Base-by-base conservation (phyloP, 371 early-diverging fungal species). In the Gilbertella persicaria region DNA sequence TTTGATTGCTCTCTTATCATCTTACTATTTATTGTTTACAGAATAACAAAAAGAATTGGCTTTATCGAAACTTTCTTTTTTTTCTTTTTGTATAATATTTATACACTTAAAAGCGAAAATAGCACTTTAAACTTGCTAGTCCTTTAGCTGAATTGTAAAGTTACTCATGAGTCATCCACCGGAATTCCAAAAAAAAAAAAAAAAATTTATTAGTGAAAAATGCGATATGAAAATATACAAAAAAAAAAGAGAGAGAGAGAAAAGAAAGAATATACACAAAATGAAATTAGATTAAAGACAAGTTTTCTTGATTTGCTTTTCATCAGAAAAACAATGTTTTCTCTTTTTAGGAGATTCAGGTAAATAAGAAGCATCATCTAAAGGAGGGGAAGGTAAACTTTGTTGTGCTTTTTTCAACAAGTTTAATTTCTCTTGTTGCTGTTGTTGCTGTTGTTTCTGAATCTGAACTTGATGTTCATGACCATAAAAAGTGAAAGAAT, bases 301-400 rank as follows among this genome's bases (percentile, higher is more conserved):
- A 16, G 9, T 35, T 9, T 14, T 42, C 44, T 24, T 35, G 8
- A 13, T 12, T 6, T 33, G 12, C 13, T 2, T 33, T 33, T 8
- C 25, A 33, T 33, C 17, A 24, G 33, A 26, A 35, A 33, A 39
- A 40, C 43, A 50, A 4, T 39, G 25, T 25, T 45, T 61, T 55
- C 50, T 50, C 36, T 50, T 55, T 21, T 45, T 48, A 39, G 44
- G 44, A 29, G 49, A 49, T 8, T 14, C 36, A 25, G 53, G 49
- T 39, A 52, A 33, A 20, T 20, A 53, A 33, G 43, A 20, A 37
- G 58, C 63, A 38, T 53, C 53, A 19, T 57, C 63, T 16, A 57
- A 29, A 5, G 63, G 63, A 44, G 63, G 63, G 29, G 63, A 63
- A 26, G 58, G 58, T 12, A 63, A 50, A 24, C 58, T 53, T 50